Evolutionary conservation across 768 basidiomycete species (phyloP).

Genomic region (Boletellus ananas): DNA sequence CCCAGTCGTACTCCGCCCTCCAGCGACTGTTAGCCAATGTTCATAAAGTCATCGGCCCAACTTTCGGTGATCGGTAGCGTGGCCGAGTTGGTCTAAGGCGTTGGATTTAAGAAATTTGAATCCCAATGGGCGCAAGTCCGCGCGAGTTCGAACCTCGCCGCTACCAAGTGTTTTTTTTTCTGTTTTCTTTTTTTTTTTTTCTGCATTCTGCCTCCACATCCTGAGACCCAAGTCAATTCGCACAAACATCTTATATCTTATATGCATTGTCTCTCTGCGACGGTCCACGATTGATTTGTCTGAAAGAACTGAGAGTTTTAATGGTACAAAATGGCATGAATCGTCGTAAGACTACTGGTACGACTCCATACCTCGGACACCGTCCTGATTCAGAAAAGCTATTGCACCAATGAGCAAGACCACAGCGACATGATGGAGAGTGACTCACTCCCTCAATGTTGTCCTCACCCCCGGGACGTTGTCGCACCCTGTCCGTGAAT

Average conservation of each 20-base stretch:
- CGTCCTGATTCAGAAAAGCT: slow-evolving; percentile 27
- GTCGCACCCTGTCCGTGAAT: slow-evolving; percentile 47
- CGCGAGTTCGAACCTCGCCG: slow-evolving; percentile 92
- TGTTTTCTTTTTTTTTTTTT: slow-evolving; percentile 9
- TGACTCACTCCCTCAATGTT: slow-evolving; percentile 43
- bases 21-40: neutral
- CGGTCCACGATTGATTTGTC: neutral
- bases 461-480: slow-evolving; percentile 66
- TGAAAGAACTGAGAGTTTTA: neutral
- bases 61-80: slow-evolving; percentile 47
- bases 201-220: neutral
- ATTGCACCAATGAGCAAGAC: slow-evolving; percentile 1
- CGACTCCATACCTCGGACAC: neutral
- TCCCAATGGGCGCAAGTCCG: slow-evolving; percentile 82
- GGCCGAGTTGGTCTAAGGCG: slow-evolving; percentile 91
- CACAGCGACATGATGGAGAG: neutral
- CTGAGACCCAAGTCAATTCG: neutral
- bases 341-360: neutral
- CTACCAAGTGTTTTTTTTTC: slow-evolving; percentile 45
- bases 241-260: neutral
- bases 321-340: neutral
- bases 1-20: too few relatives aligned
- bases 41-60: neutral
- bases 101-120: slow-evolving; percentile 79
- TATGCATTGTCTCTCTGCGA: neutral